Base-by-base conservation (phyloP, 495 filamentous ascomycete genomes). In the Aspergillus leporis region DNA sequence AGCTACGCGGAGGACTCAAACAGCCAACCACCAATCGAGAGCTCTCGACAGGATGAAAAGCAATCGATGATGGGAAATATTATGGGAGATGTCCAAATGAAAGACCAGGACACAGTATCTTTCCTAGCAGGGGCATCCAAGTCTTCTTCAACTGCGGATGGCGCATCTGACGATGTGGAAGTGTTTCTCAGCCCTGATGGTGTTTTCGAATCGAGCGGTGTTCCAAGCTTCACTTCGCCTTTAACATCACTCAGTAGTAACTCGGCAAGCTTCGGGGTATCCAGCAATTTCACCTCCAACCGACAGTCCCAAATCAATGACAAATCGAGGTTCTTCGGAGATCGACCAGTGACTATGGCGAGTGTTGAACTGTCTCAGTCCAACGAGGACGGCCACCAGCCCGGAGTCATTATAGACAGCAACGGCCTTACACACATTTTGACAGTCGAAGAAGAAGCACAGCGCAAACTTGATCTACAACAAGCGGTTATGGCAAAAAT, bases 401-500 rank as follows among this genome's bases (percentile, higher is more conserved):
- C 55, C 13, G 55, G 59, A 21, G 59, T 67, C 3, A 66, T 72
- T 14, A 66, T 72, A 19, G 67, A 72, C 51, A 59, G 31, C 21
- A 58, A 61, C 40, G 69, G 69, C 21, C 9, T 53, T 12, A 47
- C 47, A 8, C 66, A 61, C 19, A 34, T 63, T 22, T 60, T 72
- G 32, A 66, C 54, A 0, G 49, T 57, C 2, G 63, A 47, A 9
- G 65, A 68, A 52, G 64, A 72, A 45, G 28, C 47, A 3, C 56
- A 68, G 45, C 64, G 67, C 7, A 32, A 63, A 14, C 19, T 58
- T 7, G 58, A 60, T 34, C 50, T 72, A 1, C 66, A 64, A 36
- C 61, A 69, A 13, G 69, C 67, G 6, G 69, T 72, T 1, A 59
- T 70, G 19, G 63, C 66, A n/a, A 72, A 68, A 55, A 70, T 72